phyloP scores from a whole-genome alignment of 2,329 filamentous ascomycete species.

The Diplodia scrobiculata region DNA sequence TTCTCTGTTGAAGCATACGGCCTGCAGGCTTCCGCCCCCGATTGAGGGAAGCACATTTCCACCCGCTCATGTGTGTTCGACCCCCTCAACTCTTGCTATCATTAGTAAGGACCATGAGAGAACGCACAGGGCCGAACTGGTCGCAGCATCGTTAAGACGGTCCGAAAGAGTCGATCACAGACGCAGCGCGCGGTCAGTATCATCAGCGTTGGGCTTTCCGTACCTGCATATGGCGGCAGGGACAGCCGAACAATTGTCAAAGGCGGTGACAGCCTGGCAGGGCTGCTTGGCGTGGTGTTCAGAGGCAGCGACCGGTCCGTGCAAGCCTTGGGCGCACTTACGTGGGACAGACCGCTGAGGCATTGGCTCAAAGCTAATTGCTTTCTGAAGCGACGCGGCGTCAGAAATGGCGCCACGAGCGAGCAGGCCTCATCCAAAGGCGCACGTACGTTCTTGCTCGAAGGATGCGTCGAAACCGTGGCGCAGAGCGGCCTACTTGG shows the following conservation, averaged over 20 bases:
- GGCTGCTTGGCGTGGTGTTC: conserved; percentile 17
- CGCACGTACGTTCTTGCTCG: not conserved
- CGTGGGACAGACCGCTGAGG: conserved; percentile 1
- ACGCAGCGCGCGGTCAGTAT: too few relatives aligned
- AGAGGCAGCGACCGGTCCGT: conserved; percentile 7
- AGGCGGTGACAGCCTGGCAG: conserved; percentile 14
- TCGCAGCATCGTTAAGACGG: not conserved
- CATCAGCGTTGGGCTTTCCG: not conserved
- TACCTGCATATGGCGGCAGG: conserved; percentile 7
- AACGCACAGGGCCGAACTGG: not conserved
- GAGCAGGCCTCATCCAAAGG: not conserved
- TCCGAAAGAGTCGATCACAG: not conserved
- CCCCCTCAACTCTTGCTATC: not conserved
- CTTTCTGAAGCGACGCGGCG: conserved; percentile 5
- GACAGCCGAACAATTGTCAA: conserved; percentile 12
- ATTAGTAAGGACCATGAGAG: not conserved
- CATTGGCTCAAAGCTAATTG: not conserved
- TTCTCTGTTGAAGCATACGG: too few relatives aligned
- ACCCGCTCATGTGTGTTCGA: not conserved
- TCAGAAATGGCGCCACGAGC: not conserved
- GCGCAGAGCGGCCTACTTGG: not conserved
- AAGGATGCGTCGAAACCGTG: not conserved
- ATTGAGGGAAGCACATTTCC: not conserved
- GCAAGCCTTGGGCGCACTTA: not conserved
- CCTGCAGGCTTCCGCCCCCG: too few relatives aligned